Conservation (phyloP, 2,329 filamentous ascomycete species). For the Ascomycota sp. region DNA sequence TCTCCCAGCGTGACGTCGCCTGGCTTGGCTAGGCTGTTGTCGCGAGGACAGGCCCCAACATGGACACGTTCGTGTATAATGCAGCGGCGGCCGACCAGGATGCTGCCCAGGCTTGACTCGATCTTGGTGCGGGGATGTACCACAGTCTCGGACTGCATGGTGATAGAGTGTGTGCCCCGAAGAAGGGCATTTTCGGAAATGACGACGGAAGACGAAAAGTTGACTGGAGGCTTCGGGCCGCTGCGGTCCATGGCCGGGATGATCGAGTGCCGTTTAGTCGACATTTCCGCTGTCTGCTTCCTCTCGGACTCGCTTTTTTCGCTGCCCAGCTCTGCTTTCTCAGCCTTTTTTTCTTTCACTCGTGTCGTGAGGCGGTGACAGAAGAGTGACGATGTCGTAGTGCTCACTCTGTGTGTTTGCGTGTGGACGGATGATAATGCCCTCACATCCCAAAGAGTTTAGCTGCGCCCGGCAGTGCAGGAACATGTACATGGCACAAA, state of each 20-base stretch:
- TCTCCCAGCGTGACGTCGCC: slow-evolving; percentile 37
- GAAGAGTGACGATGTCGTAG: too few relatives aligned
- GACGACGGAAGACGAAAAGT: slow-evolving; percentile 36
- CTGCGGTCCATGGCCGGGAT: slow-evolving; percentile 29
- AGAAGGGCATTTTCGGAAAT: slow-evolving; percentile 43
- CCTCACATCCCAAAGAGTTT: too few relatives aligned
- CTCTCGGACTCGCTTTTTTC: background rate
- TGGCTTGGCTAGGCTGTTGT: slow-evolving; percentile 6
- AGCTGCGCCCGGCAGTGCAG: too few relatives aligned
- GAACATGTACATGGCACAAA: too few relatives aligned
- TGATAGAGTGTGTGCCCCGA: slow-evolving; percentile 57
- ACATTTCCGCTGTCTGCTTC: slow-evolving; percentile 15
- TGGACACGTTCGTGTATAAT: slow-evolving; percentile 55
- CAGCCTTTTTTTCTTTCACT: too few relatives aligned
- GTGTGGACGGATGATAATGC: too few relatives aligned
- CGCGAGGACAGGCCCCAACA: slow-evolving; percentile 24
- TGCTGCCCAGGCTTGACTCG: slow-evolving; percentile 56
- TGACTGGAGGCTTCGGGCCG: slow-evolving; percentile 38
- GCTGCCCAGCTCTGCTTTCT: too few relatives aligned
- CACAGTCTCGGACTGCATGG: slow-evolving; percentile 55
- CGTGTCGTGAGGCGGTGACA: too few relatives aligned
- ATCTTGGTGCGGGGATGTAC: slow-evolving; percentile 74
- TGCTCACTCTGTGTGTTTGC: too few relatives aligned
- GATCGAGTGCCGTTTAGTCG: slow-evolving; percentile 34
- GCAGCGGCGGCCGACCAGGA: slow-evolving; percentile 63